These are phyloP conservation scores for Thymus quinquecostatus DNA, from an alignment of 257 asterid species.

Conservation along the genomic window DNA sequence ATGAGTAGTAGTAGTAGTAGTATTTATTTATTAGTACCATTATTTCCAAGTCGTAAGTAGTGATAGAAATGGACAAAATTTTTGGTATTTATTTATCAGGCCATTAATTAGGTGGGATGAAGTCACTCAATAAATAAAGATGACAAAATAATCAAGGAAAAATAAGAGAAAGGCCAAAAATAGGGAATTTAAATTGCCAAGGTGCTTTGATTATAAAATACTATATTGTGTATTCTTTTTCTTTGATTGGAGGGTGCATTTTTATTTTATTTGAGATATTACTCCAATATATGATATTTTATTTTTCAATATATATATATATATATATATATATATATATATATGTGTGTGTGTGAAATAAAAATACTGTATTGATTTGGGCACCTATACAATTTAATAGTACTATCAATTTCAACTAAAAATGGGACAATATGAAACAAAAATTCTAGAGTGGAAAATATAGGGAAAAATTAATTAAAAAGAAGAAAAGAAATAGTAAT, in stretches of 20 bases:
- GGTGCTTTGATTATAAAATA: not conserved
- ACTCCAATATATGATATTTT: too few species aligned
- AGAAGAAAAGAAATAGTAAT: too few species aligned
- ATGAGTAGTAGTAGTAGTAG: too few species aligned
- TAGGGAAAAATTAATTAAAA: not conserved
- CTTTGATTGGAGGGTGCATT: not conserved
- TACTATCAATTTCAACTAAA: not conserved
- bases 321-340: too few species aligned
- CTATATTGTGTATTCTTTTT: not conserved
- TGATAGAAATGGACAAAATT: conserved; percentile 1
- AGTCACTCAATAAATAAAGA: conserved; percentile 11
- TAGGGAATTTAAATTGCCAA: not conserved
- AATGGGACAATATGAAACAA: conserved; percentile 28
- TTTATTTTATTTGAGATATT: not conserved
- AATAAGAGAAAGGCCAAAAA: not conserved
- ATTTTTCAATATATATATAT: too few species aligned
- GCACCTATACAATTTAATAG: not conserved
- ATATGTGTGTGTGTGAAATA: too few species aligned
- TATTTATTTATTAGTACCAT: conserved; percentile 1
- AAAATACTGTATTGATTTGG: too few species aligned
- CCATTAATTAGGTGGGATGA: conserved; percentile 20
- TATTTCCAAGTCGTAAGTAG: conserved; percentile 5
- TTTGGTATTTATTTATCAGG: conserved; percentile 22
- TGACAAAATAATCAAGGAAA: not conserved
- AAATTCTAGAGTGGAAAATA: not conserved